phyloP scores from a whole-genome alignment of 306 rosid species.

The Coriaria nepalensis region DNA sequence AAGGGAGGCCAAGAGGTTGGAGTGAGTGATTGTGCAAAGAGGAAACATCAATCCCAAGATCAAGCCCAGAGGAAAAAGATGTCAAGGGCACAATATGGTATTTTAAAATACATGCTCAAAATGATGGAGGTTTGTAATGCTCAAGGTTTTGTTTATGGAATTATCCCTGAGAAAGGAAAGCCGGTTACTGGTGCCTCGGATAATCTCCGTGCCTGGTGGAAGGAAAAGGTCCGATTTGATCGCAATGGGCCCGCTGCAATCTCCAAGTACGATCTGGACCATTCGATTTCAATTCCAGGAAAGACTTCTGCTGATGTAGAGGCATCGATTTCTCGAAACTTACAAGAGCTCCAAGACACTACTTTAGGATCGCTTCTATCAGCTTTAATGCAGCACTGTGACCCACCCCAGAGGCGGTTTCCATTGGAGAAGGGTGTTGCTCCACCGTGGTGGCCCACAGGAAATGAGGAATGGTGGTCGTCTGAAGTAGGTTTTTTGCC shows the following conservation, averaged over 20 bases:
- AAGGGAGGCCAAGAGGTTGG: constrained; percentile 22
- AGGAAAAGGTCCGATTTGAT: constrained; percentile 51
- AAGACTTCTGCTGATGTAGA: constrained; percentile 17
- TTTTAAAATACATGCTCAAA: constrained; percentile 55
- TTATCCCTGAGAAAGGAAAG: constrained; percentile 53
- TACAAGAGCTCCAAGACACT: constrained; percentile 47
- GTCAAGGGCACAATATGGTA: constrained; percentile 52
- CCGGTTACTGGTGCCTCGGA: constrained; percentile 62
- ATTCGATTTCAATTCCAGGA: constrained; percentile 20
- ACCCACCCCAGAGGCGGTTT: constrained; percentile 52
- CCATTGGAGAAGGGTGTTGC: constrained; percentile 51
- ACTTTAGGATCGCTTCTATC: constrained; percentile 55
- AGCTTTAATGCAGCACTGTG: constrained; percentile 49
- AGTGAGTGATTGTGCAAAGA: constrained; percentile 17
- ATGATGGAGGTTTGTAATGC: constrained; percentile 66
- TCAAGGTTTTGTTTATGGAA: constrained; percentile 66
- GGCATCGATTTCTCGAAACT: constrained; percentile 23
- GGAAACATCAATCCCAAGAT: constrained; percentile 44
- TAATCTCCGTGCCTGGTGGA: constrained; percentile 84
- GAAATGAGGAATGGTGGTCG: constrained; percentile 49
- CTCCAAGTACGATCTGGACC: constrained; percentile 37
- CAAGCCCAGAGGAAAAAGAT: constrained; percentile 51
- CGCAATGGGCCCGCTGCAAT: constrained; percentile 56
- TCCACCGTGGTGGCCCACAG: constrained; percentile 87
- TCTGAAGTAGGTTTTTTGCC: constrained; percentile 17